Base-by-base conservation (phyloP, 352 stramenopile genomes). In the Nothophytophthora sp. region DNA sequence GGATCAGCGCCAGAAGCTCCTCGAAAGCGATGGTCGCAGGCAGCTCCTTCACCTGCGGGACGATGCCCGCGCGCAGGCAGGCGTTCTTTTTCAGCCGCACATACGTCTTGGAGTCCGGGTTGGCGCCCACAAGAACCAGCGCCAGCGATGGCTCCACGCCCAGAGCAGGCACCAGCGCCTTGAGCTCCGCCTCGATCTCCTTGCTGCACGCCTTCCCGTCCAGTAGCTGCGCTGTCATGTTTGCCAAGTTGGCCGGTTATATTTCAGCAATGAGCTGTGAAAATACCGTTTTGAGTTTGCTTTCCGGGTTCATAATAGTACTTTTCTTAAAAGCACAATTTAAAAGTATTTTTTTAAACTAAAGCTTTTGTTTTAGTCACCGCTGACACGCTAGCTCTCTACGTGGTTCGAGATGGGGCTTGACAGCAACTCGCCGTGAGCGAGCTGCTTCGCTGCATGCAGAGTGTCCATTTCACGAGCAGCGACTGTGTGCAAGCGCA, bases 1-100 rank as follows among this genome's bases (percentile, higher is more conserved):
- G 28, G 52, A 99, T 87, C 33, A 88, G 74, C 29, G 66, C 51
- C 5, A 70, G 25, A n/a, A 95, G 66, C 27, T 82, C 64, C 24
- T 77, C 70, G 43, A 69, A 69, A 27, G 69, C 46, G 40, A 70
- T 47, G 38, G 65, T 73, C 35, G 66, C 71, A 28, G 73, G 33
- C 37, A 92, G 35, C 50, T 89, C 76, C 34, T 87, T 55, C 37
- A 95, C 74, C 55, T 97, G 88, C 10, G 86, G 86, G 0, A 55
- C 52, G 67, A 99, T 97, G 33, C 96, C 96, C 19, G 96, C 84
- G 51, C 98, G 93, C 18, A 68, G 88, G 68, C 92, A 99, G 15
- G 97, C 97, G 63, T 98, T 99, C 69, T 99, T 98, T 71, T 99
- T 99, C 81, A 98, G 98, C 4, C 95, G 89, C 27, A 99, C 93